Conservation (phyloP, 495 filamentous ascomycete species). For the Hyphodiscus hymeniophilus region DNA sequence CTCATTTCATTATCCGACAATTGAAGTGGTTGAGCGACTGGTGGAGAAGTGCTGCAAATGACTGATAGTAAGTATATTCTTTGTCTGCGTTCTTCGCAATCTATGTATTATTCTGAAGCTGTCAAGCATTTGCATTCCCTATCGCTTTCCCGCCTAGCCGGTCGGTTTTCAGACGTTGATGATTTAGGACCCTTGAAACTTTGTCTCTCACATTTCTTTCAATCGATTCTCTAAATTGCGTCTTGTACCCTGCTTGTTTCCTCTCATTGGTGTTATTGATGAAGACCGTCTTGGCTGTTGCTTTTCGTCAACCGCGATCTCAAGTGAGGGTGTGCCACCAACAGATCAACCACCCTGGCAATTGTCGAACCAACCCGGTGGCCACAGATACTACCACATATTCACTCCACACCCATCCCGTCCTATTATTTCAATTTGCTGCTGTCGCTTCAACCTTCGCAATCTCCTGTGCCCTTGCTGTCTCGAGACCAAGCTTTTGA, state of each 20-base stretch:
- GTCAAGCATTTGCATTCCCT: not conserved
- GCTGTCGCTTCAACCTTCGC: not conserved
- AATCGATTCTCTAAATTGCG: not conserved
- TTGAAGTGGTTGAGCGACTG: not conserved
- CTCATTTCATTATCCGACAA: not conserved
- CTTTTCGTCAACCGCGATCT: constrained; percentile 5
- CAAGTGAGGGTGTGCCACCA: not conserved
- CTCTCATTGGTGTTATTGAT: constrained; percentile 4
- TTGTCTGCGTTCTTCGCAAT: not conserved
- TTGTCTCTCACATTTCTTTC: not conserved
- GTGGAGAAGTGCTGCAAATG: constrained; percentile 7
- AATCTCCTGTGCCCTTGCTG: not conserved
- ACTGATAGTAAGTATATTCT: constrained; percentile 9
- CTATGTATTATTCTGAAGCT: constrained; percentile 1
- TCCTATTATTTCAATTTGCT: not conserved
- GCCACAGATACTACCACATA: not conserved
- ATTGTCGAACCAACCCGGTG: not conserved
- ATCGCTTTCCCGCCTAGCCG: not conserved
- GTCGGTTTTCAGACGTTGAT: not conserved
- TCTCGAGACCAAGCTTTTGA: not conserved
- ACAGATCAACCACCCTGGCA: constrained; percentile 2
- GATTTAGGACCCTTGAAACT: not conserved
- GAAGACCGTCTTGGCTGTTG: not conserved
- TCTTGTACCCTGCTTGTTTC: not conserved
- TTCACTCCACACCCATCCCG: not conserved